Evolutionary conservation across 257 asterid species (phyloP), one percentile per base, ranked within the genome.

Genomic region (Leptodermis oblonga): DNA sequence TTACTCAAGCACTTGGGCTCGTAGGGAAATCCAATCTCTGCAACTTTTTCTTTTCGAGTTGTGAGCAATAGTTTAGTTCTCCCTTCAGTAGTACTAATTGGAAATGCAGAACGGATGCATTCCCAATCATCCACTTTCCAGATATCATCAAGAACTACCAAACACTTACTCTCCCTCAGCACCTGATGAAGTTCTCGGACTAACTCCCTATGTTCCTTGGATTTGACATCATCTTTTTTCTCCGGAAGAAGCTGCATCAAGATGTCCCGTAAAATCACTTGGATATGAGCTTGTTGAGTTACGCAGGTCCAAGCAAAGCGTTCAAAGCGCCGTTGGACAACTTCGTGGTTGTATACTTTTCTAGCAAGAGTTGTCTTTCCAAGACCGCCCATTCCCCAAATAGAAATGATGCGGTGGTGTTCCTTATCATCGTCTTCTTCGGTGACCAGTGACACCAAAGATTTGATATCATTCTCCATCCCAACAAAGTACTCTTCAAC

Each of bases 61-160:
- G 74, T 60, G n/a, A 72, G 26, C 46, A 72, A 26, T 25, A 72
- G 3, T 54, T 72, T 72, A n/a, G 18, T 65, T 20, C 36, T 1
- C 43, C 48, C 28, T 25, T 42, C 30, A 13, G n/a, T 10, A 26
- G 5, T n/a, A n/a, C n/a, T n/a, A 1, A n/a, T n/a, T n/a, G 75
- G 70, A 34, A 71, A 62, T 17, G 70, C 62, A 0, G 39, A 15
- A 34, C 10, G 13, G 3, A 71, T 4, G 7, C 45, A 30, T 28
- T 33, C 18, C 75, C 75, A 71, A 15, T 48, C 64, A 15, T 46
- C 54, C 20, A 22, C 3, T 51, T 54, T 43, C 75, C 70, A 48
- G 18, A 71, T 28, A 49, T 71, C 75, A 49, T 71, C 75, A 25
- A 62, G 62, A 62, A 71, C 63, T n/a, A 71, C 22, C 54, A 71